phyloP scores from a whole-genome alignment of 129 eudicot species.

The Arctium minus region DNA sequence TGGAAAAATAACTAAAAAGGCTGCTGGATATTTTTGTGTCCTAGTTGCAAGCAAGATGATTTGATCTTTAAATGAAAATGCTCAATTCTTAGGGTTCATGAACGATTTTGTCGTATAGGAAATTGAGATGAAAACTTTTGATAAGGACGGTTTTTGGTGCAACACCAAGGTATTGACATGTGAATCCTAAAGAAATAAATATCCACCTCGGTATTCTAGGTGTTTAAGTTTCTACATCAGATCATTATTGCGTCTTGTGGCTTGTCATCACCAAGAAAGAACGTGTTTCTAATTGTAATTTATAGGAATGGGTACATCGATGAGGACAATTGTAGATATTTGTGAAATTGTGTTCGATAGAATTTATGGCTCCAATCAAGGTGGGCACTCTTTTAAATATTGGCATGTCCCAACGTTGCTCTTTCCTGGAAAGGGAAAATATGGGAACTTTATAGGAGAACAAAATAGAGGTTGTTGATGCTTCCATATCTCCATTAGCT shows the following conservation, averaged over 20 bases:
- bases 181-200: not conserved
- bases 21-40: not conserved
- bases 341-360: not conserved
- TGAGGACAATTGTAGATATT: not conserved
- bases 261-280: not conserved
- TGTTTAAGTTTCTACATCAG: not conserved
- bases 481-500: not conserved
- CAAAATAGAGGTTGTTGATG: not conserved
- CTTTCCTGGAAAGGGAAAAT: not conserved
- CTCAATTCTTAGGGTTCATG: not conserved
- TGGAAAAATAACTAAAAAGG: not conserved
- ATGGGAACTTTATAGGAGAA: not conserved
- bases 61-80: not conserved
- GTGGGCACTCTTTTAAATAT: not conserved
- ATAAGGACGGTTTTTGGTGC: not conserved
- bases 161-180: not conserved
- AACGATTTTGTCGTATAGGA: not conserved
- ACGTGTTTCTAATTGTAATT: not conserved
- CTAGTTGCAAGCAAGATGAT: conserved; percentile 5
- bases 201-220: not conserved
- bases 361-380: not conserved
- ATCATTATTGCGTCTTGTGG: not conserved
- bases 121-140: not conserved
- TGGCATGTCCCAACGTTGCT: not conserved
- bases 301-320: not conserved